A percentile compares a stretch with the other conserved stretches of the same genome.
Conservation (phyloP, 139 green algal genomes). For the Chlorella sp. region DNA sequence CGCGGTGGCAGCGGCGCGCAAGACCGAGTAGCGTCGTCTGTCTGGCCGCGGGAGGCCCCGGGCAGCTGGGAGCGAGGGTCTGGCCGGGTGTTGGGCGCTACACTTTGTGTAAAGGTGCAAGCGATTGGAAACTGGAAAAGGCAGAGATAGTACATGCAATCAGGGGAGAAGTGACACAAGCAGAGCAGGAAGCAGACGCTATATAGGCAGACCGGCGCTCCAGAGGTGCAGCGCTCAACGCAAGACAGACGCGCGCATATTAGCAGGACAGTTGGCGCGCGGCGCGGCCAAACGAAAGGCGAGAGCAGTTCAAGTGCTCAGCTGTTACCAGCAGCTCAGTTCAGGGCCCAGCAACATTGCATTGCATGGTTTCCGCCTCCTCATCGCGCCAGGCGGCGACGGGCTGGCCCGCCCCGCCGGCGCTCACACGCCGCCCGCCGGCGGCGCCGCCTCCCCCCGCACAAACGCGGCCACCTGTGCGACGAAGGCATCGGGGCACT, state of each 20-base stretch:
- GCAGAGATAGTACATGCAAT: not conserved
- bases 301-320: not conserved
- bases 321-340: not conserved
- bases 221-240: not conserved
- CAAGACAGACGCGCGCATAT: not conserved
- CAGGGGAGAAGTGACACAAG: not conserved
- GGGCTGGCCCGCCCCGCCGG: too few relatives aligned
- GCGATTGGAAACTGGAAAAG: too few relatives aligned
- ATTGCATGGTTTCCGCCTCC: conserved; percentile 1
- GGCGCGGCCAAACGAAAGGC: not conserved
- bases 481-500: conserved; percentile 75
- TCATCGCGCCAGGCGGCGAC: too few relatives aligned
- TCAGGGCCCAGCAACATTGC: not conserved
- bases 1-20: not conserved
- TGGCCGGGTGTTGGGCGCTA: too few relatives aligned
- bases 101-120: too few relatives aligned
- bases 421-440: too few relatives aligned
- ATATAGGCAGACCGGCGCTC: not conserved
- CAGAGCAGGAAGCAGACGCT: not conserved
- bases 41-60: too few relatives aligned
- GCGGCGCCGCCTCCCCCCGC: too few relatives aligned
- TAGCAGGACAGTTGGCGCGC: not conserved
- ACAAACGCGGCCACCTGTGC: conserved; percentile 58
- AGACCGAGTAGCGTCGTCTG: too few relatives aligned
- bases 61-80: too few relatives aligned